Conservation (phyloP, 331 rosid species). For the Cydonia oblonga region DNA sequence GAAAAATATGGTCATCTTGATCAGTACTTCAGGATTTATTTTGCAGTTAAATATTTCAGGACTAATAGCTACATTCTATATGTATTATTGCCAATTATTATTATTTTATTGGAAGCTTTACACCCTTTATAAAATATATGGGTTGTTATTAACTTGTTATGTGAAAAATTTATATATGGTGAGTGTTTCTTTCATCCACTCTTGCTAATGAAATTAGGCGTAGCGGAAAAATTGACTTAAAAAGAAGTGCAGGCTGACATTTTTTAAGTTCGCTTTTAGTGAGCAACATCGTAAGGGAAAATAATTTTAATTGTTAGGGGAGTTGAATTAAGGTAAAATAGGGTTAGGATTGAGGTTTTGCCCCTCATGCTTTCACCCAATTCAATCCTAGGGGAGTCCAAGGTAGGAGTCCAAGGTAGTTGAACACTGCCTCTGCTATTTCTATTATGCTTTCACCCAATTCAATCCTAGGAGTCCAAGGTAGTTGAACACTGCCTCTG, state of each 20-base stretch:
- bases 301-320: not conserved
- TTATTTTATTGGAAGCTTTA: too few species aligned
- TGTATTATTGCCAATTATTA: not conserved
- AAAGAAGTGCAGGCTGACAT: not conserved
- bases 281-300: not conserved
- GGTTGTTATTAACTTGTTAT: not conserved
- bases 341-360: not conserved
- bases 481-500: not conserved
- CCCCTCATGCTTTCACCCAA: not conserved
- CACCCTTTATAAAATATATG: not conserved
- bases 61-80: not conserved
- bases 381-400: not conserved
- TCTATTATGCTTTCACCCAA: not conserved
- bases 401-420: not conserved
- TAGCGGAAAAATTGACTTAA: not conserved
- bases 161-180: not conserved
- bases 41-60: not conserved
- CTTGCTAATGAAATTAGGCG: not conserved
- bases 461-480: not conserved
- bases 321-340: not conserved
- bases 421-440: not conserved
- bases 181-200: not conserved
- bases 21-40: not conserved
- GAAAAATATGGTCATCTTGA: not conserved
- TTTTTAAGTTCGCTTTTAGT: not conserved